Base-by-base conservation (phyloP, 495 filamentous ascomycete genomes). In the Cryomyces antarcticus region DNA sequence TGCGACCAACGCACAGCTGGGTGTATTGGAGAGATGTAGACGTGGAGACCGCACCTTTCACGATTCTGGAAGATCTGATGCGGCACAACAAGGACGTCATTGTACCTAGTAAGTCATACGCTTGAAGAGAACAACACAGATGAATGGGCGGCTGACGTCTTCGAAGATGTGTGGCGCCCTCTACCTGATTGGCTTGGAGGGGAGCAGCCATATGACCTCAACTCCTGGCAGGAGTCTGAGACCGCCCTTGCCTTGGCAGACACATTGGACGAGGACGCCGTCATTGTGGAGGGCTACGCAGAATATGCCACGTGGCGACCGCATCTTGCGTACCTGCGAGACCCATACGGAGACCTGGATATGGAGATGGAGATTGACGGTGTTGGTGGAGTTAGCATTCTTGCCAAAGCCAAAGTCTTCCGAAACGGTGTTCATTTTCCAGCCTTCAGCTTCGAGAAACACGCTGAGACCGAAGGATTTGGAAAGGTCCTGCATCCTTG, bases 321-420 rank as follows among this genome's bases (percentile, higher is more conserved):
- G 27, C 92, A 99, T 70, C 69, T 99, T 42, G 92, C 92, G 33
- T 99, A 99, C 56, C 72, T 99, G 2, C 77, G 92, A 11, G 92
- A 99, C 57, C 92, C 92, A 2, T 96, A 93, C 52, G 92, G 92
- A 31, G 88, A 99, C 51, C 86, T 86, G 2, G 92, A 99, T 59
- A 93, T 96, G 78, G 92, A 99, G 59, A 95, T 99, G 89, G 92
- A 99, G 51, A 84, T 99, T 50, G 89, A 99, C 53, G 89, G 89
- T 42, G 85, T 99, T 12, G 89, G 89, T 39, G 89, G 89, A 53
- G 89, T 99, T 46, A 93, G 84, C 62, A 99, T 99, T 53, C 67
- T 99, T 49, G 86, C 89, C 5, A 99, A 96, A 63, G 89, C 89
- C 0, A 78, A 72, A 41, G 89, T 99, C 1, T 99, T 96, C 65